A percentile compares a stretch with the other conserved stretches of the same genome.
These are phyloP conservation scores for Verticillium nubilum DNA, from an alignment of 2,329 filamentous ascomycete species.

Conservation along the genomic window DNA sequence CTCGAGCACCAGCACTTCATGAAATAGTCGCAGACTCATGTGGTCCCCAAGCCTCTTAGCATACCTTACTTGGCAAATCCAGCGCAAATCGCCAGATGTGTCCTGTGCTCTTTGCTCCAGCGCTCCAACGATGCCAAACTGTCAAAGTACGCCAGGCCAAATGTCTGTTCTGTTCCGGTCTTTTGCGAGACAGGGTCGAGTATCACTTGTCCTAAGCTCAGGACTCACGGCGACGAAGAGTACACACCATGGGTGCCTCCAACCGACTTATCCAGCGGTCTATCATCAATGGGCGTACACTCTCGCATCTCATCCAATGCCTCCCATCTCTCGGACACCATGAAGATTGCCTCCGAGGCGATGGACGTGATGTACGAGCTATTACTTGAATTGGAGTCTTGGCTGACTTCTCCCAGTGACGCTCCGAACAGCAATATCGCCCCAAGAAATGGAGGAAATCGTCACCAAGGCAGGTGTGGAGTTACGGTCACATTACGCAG, in stretches of 20 bases:
- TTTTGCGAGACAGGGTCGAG: constrained; percentile 17
- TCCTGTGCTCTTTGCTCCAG: constrained; percentile 32
- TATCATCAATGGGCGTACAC: constrained; percentile 3
- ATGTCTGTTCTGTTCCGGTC: constrained; percentile 26
- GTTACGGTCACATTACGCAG: constrained; percentile 10
- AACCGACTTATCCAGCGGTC: rapidly evolving
- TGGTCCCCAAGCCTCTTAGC: constrained; percentile 28
- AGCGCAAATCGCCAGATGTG: constrained; percentile 34
- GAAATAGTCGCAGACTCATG: constrained; percentile 29
- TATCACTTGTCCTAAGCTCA: constrained; percentile 14
- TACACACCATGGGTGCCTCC: constrained; percentile 12
- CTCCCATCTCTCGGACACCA: constrained; percentile 11
- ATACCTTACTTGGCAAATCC: constrained; percentile 32
- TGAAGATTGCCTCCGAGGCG: constrained; percentile 12
- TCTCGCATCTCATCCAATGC: constrained; percentile 10
- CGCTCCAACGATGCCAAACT: constrained; percentile 30
- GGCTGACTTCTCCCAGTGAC: not conserved
- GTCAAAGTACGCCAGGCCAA: constrained; percentile 35
- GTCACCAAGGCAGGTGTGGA: constrained; percentile 13
- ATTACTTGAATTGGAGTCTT: too few relatives aligned
- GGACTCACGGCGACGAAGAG: constrained; percentile 8
- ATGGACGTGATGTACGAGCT: constrained; percentile 11
- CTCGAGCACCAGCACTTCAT: constrained; percentile 33
- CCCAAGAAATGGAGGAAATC: constrained; percentile 6
- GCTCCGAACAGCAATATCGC: constrained; percentile 6